phyloP scores from a whole-genome alignment of 208 protist species.

The Trypanosoma platydactyli region DNA sequence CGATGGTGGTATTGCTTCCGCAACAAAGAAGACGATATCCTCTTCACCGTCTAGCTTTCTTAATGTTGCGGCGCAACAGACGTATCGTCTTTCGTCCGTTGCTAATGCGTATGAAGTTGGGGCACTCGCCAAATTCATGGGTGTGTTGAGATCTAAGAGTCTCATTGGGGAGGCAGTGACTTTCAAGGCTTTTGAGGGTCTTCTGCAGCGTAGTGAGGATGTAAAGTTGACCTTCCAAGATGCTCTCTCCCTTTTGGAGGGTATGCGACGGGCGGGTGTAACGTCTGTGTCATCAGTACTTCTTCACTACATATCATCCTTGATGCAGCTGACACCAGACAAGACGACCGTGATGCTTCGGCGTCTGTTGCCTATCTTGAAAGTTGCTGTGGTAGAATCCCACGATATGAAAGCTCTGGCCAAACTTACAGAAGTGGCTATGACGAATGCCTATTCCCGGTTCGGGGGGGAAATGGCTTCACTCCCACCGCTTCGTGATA shows the following conservation, averaged over 20 bases:
- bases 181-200: conserved; percentile 5
- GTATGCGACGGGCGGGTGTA: conserved; percentile 4
- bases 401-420: conserved; percentile 12
- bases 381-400: neutral
- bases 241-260: conserved; percentile 24
- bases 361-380: conserved; percentile 24
- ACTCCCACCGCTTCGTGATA: conserved; percentile 13
- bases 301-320: conserved; percentile 10
- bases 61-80: conserved; percentile 22
- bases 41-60: neutral
- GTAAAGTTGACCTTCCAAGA: conserved; percentile 28
- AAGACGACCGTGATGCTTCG: conserved; percentile 22
- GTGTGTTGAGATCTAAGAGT: conserved; percentile 17
- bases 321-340: conserved; percentile 19
- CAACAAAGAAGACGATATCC: neutral
- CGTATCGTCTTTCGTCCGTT: conserved; percentile 20
- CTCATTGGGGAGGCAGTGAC: conserved; percentile 13
- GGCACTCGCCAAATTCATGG: conserved; percentile 30
- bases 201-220: conserved; percentile 10
- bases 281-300: conserved; percentile 6
- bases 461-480: neutral
- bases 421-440: conserved; percentile 17
- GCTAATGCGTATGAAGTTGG: conserved; percentile 42
- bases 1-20: neutral
- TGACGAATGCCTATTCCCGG: conserved; percentile 19